Evolutionary conservation across 148 eudicot genomes (phyloP), one percentile per base, ranked within the genome.

Genomic region (Chenopodium suecicum): DNA sequence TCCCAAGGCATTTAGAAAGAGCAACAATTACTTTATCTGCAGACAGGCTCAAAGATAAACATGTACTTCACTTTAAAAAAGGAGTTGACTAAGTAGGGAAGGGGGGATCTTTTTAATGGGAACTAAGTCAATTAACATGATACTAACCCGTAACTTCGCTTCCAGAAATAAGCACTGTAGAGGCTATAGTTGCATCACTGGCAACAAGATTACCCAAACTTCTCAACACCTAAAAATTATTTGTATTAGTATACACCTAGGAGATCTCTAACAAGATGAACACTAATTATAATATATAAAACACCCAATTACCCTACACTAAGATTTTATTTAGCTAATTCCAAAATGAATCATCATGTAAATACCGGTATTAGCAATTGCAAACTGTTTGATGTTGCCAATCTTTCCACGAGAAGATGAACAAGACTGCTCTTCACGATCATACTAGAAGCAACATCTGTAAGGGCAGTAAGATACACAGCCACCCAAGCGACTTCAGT

Each of bases 401-500:
- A 73, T 83, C 93, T 90, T 78, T 92, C 93, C 82, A 90, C 93
- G 67, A 96, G 97, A 88, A 96, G 85, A 32, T 91, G 92, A 79
- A 90, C 91, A 82, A 94, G 88, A 86, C 88, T 91, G 78, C 88
- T 88, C 86, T 91, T 94, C 86, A 89, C 91, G 86, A 96, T 87
- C 81, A 91, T 81, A 77, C 88, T 86, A 31, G 91, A 86, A 82
- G 97, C 99, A 80, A 86, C 79, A 84, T 91, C 88, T 75, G 98
- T 94, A 73, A 96, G 97, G 58, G 99, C 93, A 76, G 98, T 90
- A 76, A 96, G 94, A 88, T 96, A 96, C 81, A 94, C 99, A 83
- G 90, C 93, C 48, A 96, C 94, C 99, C 99, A 96, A 83, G 98
- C 98, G 60, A 96, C 92, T 92, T 96, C 98, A 85, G 99, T 96